Base-by-base conservation (phyloP, 2,329 filamentous ascomycete genomes). In the Penicillium sp. region DNA sequence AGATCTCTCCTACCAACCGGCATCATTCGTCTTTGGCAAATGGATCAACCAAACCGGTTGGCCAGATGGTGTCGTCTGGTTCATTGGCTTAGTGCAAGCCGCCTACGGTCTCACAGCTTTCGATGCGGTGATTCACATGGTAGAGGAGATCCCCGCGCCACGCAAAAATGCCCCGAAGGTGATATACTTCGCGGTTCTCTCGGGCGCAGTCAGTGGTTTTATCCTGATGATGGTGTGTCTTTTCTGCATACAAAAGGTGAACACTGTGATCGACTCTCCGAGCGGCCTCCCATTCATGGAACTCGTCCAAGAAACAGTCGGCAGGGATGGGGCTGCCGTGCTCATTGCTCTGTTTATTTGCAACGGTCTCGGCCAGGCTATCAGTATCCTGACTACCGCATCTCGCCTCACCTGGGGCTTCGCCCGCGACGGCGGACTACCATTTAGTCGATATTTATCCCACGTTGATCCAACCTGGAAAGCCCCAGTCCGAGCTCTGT, bases 21-120 rank as follows among this genome's bases (percentile, higher is more conserved):
- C 77, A 6, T 73, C 73, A 0, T 84, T 84, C 56, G 80, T 81
- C 1, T 85, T 84, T 52, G 80, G 78, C 0, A 67, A 64, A 0
- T 84, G 82, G 81, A 74, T 79, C 52, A 80, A 80, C 60, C 66
- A 77, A 55, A 79, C 77, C 0, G 77, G 82, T 11, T 85, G 82
- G 82, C 68, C 73, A 0, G 76, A 82, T 47, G 82, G 82, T 1
- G 79, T 85, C 0, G 79, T 80, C 16, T 85, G 81, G 81, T 84
- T 85, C 58, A 78, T 80, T 1, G 83, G 83, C 4, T 77, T 85
- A 2, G 75, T 85, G 0, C 83, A 85, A 61, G 78, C 80, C 1
- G 82, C 82, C 0, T 85, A 84, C 55, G 82, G 80, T 2, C 69
- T 84, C 3, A 83, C 81, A 1, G 82, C 82, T 1, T 84, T 85